Conservation (phyloP, 345 rosid species). For the Citrus cavaleriei region DNA sequence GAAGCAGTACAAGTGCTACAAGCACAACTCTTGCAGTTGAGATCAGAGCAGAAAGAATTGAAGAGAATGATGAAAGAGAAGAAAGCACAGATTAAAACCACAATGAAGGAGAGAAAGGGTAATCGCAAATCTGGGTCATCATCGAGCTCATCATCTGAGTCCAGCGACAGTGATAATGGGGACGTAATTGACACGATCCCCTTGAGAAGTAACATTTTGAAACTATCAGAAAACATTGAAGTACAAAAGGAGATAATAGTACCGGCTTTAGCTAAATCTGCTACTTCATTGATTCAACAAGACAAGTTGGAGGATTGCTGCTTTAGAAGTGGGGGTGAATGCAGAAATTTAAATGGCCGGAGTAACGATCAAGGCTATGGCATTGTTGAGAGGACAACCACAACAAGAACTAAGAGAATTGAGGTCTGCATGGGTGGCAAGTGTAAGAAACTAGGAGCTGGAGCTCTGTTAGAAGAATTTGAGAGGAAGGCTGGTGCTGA, state of each 20-base stretch:
- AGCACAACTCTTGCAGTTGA: conserved; percentile 46
- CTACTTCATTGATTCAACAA: background rate
- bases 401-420: conserved; percentile 27
- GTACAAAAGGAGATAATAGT: background rate
- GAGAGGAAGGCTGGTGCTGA: conserved; percentile 40
- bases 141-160: conserved; percentile 31
- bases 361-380: background rate
- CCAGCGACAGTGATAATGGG: conserved; percentile 52
- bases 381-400: background rate
- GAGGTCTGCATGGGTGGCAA: conserved; percentile 39
- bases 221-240: background rate
- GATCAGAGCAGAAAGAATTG: conserved; percentile 45
- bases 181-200: conserved; percentile 51
- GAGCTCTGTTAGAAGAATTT: conserved; percentile 52
- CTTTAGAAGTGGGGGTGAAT: background rate
- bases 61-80: conserved; percentile 51
- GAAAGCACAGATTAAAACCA: conserved; percentile 36
- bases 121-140: conserved; percentile 14
- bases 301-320: background rate
- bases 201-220: conserved; percentile 17
- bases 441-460: conserved; percentile 40
- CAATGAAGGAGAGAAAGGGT: conserved; percentile 23
- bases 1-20: conserved; percentile 47
- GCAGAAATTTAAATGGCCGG: background rate
- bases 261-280: background rate